Evolutionary conservation across 169 alveolate species (phyloP).

Genomic region (Cryptosporidium felis): DNA sequence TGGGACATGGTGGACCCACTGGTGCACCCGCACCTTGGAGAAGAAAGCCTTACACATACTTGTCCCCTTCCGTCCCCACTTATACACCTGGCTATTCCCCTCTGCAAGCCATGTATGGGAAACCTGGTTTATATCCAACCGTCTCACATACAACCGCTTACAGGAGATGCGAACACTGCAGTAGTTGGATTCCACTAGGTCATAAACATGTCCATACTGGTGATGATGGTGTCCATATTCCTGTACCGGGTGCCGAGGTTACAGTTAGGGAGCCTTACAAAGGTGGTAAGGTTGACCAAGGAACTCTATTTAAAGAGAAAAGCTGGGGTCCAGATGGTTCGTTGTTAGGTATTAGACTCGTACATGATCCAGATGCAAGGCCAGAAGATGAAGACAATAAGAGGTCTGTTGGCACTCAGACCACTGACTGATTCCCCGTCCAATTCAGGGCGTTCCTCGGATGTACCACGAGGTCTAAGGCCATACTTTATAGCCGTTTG

Average conservation of each 20-base stretch:
- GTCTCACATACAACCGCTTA: background rate
- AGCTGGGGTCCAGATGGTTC: no score
- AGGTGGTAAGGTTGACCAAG: background rate
- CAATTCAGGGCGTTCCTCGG: no score
- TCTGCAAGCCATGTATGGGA: background rate
- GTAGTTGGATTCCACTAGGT: constrained; percentile 17
- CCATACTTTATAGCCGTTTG: no score
- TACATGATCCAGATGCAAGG: no score
- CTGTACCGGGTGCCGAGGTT: background rate
- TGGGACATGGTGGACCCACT: no score
- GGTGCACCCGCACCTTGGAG: constrained; percentile 1
- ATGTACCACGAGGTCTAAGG: no score
- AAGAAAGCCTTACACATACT: constrained; percentile 7
- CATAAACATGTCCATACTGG: background rate
- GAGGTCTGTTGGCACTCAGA: no score
- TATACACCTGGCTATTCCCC: background rate
- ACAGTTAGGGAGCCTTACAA: background rate
- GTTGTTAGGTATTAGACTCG: no score
- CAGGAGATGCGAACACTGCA: background rate
- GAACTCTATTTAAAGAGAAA: no score
- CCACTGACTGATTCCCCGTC: no score
- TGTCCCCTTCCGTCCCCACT: background rate
- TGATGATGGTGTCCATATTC: background rate
- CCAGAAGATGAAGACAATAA: no score
- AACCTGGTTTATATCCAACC: background rate